Percentiles rank a stretch among this genome's conserved stretches.
These are phyloP conservation scores for Trypethelium eluteriae DNA, from an alignment of 495 filamentous ascomycete species.

Conservation along the genomic window DNA sequence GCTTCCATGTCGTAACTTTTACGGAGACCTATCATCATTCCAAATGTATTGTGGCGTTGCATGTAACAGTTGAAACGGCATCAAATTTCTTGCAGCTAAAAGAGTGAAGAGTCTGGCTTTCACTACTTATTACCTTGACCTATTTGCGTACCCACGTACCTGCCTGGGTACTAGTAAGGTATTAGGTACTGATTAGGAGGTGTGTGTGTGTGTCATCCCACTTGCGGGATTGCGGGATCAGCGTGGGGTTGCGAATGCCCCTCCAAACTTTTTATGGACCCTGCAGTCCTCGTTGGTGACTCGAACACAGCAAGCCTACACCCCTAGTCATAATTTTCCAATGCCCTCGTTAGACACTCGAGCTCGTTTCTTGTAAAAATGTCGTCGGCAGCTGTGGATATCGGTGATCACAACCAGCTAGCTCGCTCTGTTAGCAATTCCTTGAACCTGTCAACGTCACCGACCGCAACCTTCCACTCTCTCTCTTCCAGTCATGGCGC, in stretches of 20 bases:
- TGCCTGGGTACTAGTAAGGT: no score
- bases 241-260: background rate
- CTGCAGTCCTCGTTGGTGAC: background rate
- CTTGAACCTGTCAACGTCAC: constrained; percentile 49
- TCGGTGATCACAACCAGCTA: background rate
- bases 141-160: no score
- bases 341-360: no score
- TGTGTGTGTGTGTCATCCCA: background rate
- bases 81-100: background rate
- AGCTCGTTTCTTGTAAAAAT: background rate
- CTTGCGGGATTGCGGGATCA: background rate
- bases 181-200: background rate
- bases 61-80: background rate
- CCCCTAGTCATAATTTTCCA: no score
- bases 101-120: no score
- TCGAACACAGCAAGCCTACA: background rate
- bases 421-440: background rate
- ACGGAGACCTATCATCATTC: background rate
- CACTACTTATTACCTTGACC: no score
- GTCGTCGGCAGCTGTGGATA: background rate
- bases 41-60: background rate
- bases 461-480: constrained; percentile 58
- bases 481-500: constrained; percentile 45
- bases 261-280: background rate
- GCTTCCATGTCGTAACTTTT: background rate